These are phyloP conservation scores for Silene coronaria DNA, from an alignment of 179 eudicot genomes.

Conservation along the genomic window DNA sequence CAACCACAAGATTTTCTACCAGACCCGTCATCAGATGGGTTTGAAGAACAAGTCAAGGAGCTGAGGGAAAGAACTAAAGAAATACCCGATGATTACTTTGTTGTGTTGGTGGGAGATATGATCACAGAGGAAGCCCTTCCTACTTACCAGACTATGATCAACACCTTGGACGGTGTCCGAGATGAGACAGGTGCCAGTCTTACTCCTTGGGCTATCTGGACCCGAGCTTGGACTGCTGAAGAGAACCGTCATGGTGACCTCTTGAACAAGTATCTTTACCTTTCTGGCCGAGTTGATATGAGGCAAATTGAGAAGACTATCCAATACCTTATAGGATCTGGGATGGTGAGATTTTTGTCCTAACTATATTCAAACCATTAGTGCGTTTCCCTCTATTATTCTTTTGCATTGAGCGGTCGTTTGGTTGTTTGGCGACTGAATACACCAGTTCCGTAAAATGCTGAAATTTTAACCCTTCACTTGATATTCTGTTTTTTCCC, in stretches of 20 bases:
- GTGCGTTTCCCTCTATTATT: not conserved
- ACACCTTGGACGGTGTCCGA: conserved; percentile 67
- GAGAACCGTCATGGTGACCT: conserved; percentile 78
- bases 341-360: conserved; percentile 46
- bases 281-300: conserved; percentile 71
- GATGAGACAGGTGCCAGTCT: conserved; percentile 77
- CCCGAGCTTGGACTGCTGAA: conserved; percentile 74
- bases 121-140: conserved; percentile 81
- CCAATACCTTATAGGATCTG: conserved; percentile 68
- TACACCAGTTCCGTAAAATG: no score
- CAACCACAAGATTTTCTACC: conserved; percentile 72
- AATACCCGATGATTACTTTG: conserved; percentile 60
- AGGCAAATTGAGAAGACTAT: conserved; percentile 66
- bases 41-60: conserved; percentile 57
- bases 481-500: not conserved
- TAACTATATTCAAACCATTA: not conserved
- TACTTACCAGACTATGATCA: conserved; percentile 74
- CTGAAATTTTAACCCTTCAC: no score
- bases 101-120: conserved; percentile 75
- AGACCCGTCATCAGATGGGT: conserved; percentile 59
- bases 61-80: conserved; percentile 60
- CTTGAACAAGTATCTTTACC: conserved; percentile 70
- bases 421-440: no score
- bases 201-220: conserved; percentile 69
- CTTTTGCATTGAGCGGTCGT: not conserved